Conservation (phyloP, 345 rosid genomes). For the Rubroshorea leprosula region DNA sequence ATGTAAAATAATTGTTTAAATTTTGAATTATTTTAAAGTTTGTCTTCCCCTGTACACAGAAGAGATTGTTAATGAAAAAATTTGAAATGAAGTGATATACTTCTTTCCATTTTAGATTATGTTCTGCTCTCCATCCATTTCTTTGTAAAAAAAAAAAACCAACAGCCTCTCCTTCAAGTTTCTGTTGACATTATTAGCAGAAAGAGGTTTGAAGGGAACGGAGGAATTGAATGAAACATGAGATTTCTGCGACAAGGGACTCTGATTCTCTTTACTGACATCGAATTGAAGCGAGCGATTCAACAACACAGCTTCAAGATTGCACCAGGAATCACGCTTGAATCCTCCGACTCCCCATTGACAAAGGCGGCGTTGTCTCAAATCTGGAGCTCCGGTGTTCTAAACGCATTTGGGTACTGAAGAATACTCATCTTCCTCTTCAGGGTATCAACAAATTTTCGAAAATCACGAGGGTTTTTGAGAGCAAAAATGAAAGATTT, state of each 20-base stretch:
- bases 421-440: constrained; percentile 41
- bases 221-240: constrained; percentile 24
- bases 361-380: constrained; percentile 95
- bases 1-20: too few species aligned
- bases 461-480: too few species aligned
- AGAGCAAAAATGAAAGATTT: too few species aligned
- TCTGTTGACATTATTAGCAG: constrained; percentile 25
- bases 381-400: constrained; percentile 57
- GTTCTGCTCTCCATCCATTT: too few species aligned
- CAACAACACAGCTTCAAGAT: constrained; percentile 25
- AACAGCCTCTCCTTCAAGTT: too few species aligned
- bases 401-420: constrained; percentile 40
- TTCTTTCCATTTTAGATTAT: too few species aligned
- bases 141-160: too few species aligned
- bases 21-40: too few species aligned
- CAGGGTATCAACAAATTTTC: not conserved
- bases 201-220: constrained; percentile 27
- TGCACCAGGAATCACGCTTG: constrained; percentile 43
- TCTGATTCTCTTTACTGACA: constrained; percentile 50
- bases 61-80: too few species aligned
- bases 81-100: too few species aligned
- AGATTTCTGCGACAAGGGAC: constrained; percentile 29
- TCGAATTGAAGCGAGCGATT: constrained; percentile 54
- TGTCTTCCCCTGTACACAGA: too few species aligned
- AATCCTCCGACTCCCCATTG: constrained; percentile 47